Conservation (phyloP, 2,329 filamentous ascomycete species). For the Penicillium frequentans region DNA sequence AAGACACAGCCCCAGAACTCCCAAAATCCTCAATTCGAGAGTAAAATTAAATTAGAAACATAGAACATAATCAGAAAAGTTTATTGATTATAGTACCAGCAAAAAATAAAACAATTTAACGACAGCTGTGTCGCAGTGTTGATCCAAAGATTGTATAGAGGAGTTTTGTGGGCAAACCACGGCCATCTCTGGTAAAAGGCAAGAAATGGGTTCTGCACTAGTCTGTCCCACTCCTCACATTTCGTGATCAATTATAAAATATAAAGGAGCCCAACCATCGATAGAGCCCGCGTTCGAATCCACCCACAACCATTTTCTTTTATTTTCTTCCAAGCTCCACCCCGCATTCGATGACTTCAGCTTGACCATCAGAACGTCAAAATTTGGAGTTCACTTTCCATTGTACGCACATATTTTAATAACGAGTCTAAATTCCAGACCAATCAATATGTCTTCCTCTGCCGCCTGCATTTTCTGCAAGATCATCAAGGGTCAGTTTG, state of each 20-base stretch:
- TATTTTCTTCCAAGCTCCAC: slow-evolving; percentile 14
- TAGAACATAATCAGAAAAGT: neutral
- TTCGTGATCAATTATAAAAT: accelerated
- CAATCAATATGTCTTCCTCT: slow-evolving; percentile 15
- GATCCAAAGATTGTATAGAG: slow-evolving; percentile 61
- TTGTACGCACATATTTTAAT: neutral
- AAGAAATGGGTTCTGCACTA: slow-evolving; percentile 73
- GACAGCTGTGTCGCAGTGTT: slow-evolving; percentile 45
- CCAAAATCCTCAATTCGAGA: neutral
- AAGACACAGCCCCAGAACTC: neutral
- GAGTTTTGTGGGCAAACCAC: slow-evolving; percentile 63
- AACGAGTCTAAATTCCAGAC: slow-evolving; percentile 22
- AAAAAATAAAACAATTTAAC: slow-evolving; percentile 38
- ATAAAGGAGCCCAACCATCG: neutral
- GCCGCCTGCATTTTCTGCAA: slow-evolving; percentile 94
- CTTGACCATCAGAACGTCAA: neutral
- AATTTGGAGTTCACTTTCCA: neutral
- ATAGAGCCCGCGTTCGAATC: slow-evolving; percentile 30
- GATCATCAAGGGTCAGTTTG: slow-evolving; percentile 81
- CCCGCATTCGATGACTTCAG: slow-evolving; percentile 21
- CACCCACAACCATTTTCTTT: neutral
- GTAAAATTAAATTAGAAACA: neutral
- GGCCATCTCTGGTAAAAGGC: slow-evolving; percentile 80
- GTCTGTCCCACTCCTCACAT: slow-evolving; percentile 64
- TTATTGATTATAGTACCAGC: slow-evolving; percentile 22